Evolutionary conservation across 108 stramenopile species (phyloP).

Genomic region (Cyclotella kingstonii): DNA sequence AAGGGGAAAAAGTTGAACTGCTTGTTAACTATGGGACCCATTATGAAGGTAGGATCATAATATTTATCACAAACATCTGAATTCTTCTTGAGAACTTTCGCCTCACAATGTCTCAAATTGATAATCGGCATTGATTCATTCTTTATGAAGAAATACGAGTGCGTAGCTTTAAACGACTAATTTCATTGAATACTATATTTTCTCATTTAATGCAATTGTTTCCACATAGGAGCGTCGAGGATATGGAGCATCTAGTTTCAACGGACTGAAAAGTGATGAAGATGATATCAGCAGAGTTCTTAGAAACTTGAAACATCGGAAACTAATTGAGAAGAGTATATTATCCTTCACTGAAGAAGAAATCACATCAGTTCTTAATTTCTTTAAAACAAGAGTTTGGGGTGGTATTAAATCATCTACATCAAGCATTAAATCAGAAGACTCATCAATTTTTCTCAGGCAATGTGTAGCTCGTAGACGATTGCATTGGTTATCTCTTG

Average conservation of each 20-base stretch:
- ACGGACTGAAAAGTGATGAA: conserved; percentile 19
- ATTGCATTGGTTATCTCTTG: conserved; percentile 25
- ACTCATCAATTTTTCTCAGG: neutral
- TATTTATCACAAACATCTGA: neutral
- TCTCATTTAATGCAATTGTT: neutral
- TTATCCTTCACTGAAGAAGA: conserved; percentile 20
- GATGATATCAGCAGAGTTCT: conserved; percentile 15
- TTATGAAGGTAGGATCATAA: conserved; percentile 37
- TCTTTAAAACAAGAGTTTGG: conserved; percentile 30
- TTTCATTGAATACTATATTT: neutral
- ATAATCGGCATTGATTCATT: neutral
- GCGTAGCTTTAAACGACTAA: neutral
- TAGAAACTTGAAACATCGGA: conserved; percentile 24
- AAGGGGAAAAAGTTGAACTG: conserved; percentile 37
- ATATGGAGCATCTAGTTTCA: conserved; percentile 27
- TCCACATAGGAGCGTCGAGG: conserved; percentile 16
- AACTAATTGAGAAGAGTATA: conserved; percentile 26
- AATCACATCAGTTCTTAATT: conserved; percentile 9
- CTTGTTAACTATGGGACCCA: conserved; percentile 31
- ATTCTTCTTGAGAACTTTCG: neutral
- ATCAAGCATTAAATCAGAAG: neutral
- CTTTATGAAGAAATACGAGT: neutral
- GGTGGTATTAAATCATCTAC: conserved; percentile 22
- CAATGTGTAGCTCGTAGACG: conserved; percentile 39
- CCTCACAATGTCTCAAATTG: neutral